Percentiles rank a stretch among this genome's conserved stretches.
Evolutionary conservation across 257 asterid genomes (phyloP).

Genomic region (Voacanga thouarsii): DNA sequence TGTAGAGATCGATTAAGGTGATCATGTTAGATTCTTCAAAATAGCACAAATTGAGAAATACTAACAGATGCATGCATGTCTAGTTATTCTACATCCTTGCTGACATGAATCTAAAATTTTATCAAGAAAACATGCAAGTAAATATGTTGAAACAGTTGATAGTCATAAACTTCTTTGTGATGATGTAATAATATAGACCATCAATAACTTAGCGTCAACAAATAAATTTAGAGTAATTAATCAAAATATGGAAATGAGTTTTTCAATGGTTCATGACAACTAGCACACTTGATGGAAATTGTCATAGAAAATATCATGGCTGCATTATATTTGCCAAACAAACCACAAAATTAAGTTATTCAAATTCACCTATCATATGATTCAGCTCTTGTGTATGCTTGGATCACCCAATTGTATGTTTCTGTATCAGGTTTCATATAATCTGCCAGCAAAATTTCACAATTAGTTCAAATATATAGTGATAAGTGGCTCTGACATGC

Average conservation of each 20-base stretch:
- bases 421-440: conserved; percentile 95
- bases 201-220: background rate
- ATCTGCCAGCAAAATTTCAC: conserved; percentile 48
- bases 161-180: background rate
- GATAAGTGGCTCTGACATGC: conserved; percentile 10
- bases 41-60: background rate
- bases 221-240: conserved; percentile 1
- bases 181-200: background rate
- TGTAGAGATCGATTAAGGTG: background rate
- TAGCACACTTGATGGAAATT: background rate
- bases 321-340: background rate
- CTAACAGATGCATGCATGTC: background rate
- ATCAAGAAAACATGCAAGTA: background rate
- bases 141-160: background rate
- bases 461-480: conserved; percentile 25
- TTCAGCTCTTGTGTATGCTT: conserved; percentile 97
- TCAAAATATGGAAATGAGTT: background rate
- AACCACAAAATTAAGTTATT: conserved; percentile 6
- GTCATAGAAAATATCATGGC: background rate
- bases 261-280: background rate
- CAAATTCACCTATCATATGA: conserved; percentile 81
- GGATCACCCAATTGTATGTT: conserved; percentile 99
- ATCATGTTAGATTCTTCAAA: background rate
- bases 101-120: background rate
- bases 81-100: background rate